Base-by-base conservation (phyloP, 2,329 filamentous ascomycete species). In the Stachybotrys echinatus region DNA sequence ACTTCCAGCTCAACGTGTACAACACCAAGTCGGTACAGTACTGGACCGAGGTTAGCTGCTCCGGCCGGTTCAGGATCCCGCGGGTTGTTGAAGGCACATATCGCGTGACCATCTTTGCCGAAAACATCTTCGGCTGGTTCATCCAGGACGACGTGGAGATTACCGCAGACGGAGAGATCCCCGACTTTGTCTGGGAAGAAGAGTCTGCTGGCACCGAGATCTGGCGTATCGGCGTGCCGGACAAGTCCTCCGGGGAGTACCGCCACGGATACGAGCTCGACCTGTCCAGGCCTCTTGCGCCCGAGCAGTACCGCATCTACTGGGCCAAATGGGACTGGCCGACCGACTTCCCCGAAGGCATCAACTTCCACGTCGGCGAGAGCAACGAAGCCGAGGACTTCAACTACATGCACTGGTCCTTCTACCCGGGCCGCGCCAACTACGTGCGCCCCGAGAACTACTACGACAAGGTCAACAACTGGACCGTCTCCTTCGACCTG, bases 381-480 rank as follows among this genome's bases (percentile, higher is more conserved):
- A 74, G 72, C 48, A 61, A 76, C 6, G 68, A 69, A n/a, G 64
- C 63, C 0, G 57, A 65, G 2, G 76, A 81, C 52, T 68, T 83
- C 45, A 85, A 85, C 59, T 83, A 84, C 45, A 75, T 84, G 0
- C 83, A 85, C 57, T 85, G 81, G 83, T 77, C 74, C 39, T 79
- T 81, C 8, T 83, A 81, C 53, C 80, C 80, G 1, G 75, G 76
- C 2, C 68, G 76, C 14, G 77, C 70, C 4, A 76, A 81, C 55
- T 72, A 63, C 10, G 47, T 71, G 0, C 68, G 74, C 3, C 58
- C 67, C 2, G 63, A 71, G 39, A 63, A 70, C 4, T 71, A 74
- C 48, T 65, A 66, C 39, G 64, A 71, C 3, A 72, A 72, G 49
- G 69, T 81, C 17, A 80, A 80, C 59, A 81, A 83, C 60, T 83